Percentiles rank a stretch among this genome's conserved stretches.
Conservation (phyloP, 1,139 yeast species). For the Martiniozyma asiatica region DNA sequence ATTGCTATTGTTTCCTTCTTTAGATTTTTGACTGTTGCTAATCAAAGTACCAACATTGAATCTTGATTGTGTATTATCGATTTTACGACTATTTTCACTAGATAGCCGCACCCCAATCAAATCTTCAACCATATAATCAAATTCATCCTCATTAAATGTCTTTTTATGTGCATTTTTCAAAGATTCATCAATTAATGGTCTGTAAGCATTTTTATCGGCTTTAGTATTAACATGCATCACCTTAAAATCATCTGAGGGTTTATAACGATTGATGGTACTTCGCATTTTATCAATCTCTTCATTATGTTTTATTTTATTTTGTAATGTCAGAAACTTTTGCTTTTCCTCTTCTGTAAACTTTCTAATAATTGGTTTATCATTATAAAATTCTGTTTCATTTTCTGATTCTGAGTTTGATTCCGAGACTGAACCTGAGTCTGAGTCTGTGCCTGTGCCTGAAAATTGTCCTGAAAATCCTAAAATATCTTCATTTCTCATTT, state of each 20-base stretch:
- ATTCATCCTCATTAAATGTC: conserved; percentile 9
- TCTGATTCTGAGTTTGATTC: not conserved
- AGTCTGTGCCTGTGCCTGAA: no score
- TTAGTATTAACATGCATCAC: conserved; percentile 14
- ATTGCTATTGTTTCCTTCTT: not conserved
- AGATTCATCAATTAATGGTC: conserved; percentile 9
- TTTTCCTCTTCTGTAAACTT: conserved; percentile 16
- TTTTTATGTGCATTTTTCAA: conserved; percentile 2
- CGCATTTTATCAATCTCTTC: conserved; percentile 13
- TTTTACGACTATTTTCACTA: not conserved
- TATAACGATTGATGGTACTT: conserved; percentile 2
- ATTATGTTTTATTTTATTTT: conserved; percentile 13
- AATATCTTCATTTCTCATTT: conserved; percentile 6
- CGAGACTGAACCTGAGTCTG: not conserved
- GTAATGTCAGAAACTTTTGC: conserved; percentile 12
- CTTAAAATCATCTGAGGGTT: conserved; percentile 3
- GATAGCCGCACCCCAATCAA: conserved; percentile 8
- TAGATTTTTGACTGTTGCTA: not conserved
- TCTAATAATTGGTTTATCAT: conserved; percentile 8
- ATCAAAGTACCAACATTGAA: not conserved
- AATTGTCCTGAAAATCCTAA: not conserved
- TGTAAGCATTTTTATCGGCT: conserved; percentile 13
- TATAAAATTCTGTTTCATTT: conserved; percentile 2
- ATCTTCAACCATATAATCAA: conserved; percentile 14
- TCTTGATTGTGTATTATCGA: not conserved